Base-by-base conservation (phyloP, 139 green algal genomes). In the Haematococcus sp. region DNA sequence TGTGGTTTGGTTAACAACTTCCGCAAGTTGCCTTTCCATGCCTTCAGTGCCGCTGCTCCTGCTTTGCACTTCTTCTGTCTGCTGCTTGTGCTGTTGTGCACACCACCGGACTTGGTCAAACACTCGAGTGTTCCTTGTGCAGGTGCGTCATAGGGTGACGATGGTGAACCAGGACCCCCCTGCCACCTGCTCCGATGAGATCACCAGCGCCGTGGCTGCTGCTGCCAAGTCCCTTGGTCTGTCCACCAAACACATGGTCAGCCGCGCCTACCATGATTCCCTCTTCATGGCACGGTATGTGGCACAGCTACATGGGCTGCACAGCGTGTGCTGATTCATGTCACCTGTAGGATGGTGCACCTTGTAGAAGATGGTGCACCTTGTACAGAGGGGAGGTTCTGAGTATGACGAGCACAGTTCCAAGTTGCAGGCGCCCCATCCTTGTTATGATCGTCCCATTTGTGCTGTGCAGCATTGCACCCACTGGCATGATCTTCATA, bases 401-500 rank as follows among this genome's bases (percentile, higher is more conserved):
- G n/a, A n/a, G n/a, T n/a, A n/a, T n/a, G n/a, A n/a, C n/a, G n/a
- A n/a, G n/a, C n/a, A n/a, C n/a, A n/a, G n/a, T n/a, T n/a, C n/a
- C n/a, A n/a, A n/a, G n/a, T n/a, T n/a, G n/a, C n/a, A n/a, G 40
- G 40, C 40, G 7, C 11, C 7, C 40, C 40, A 7, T 49, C 7
- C 40, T 49, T 7, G 40, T 11, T 11, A 49, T 11, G 40, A 49
- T 11, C 40, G 7, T 19, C 40, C 40, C 40, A 7, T 19, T 49
- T 11, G 4, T 0, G 16, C 16, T 13, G n/a, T 70, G 35, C 79
- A 85, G 80, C 56, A 84, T 97, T 28, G 91, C 90, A 11, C 92
- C 89, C 34, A 94, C 87, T 2, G 94, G 83, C 64, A 98, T 98
- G 94, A 93, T 98, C 46, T 98, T 98, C 82, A 96, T 98, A 59